Conservation (phyloP, 257 asterid genomes). For the Salvia miltiorrhiza region DNA sequence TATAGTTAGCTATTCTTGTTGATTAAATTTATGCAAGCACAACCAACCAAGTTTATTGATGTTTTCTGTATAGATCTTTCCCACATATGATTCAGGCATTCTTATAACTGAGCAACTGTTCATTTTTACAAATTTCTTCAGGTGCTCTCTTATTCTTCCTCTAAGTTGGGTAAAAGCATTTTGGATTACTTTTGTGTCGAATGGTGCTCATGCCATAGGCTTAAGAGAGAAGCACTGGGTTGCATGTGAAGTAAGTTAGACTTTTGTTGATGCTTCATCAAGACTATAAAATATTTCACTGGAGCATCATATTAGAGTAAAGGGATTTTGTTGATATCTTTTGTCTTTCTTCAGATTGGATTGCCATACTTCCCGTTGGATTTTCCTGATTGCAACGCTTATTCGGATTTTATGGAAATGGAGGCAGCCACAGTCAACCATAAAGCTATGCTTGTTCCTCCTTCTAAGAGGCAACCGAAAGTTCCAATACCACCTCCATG, state of each 20-base stretch:
- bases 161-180: constrained; percentile 78
- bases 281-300: background rate
- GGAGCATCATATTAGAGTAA: background rate
- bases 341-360: constrained; percentile 56
- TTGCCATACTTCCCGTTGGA: constrained; percentile 73
- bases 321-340: background rate
- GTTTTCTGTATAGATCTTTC: background rate
- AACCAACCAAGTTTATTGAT: background rate
- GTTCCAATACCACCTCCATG: constrained; percentile 72
- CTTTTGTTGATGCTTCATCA: background rate
- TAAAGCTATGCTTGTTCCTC: constrained; percentile 44
- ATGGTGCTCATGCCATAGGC: constrained; percentile 84
- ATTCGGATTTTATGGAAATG: constrained; percentile 45
- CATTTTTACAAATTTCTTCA: constrained; percentile 34
- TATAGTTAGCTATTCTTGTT: background rate
- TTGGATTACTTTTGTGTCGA: constrained; percentile 59
- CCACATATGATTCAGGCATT: background rate
- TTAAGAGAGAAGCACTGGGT: constrained; percentile 81
- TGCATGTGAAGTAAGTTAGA: constrained; percentile 61
- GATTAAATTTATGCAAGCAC: background rate
- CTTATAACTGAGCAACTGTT: constrained; percentile 10
- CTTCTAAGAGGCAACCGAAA: constrained; percentile 40
- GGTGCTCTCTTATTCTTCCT: constrained; percentile 83
- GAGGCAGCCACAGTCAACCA: constrained; percentile 42
- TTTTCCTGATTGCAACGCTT: constrained; percentile 79